These are phyloP conservation scores for Aspergillus costaricaensis DNA, from an alignment of 2,329 filamentous ascomycete genomes.

Conservation along the genomic window DNA sequence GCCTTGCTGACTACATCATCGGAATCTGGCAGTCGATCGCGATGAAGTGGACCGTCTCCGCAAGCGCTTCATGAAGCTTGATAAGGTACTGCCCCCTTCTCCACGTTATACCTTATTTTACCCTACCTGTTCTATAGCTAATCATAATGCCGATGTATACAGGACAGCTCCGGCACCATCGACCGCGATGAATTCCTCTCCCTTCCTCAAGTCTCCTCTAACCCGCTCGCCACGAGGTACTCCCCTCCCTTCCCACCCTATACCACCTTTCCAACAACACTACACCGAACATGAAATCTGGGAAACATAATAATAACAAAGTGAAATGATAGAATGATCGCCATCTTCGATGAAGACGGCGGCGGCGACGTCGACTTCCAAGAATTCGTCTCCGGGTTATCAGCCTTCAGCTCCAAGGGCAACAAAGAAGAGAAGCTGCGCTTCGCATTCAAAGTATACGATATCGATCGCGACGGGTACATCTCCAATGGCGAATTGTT, in stretches of 20 bases:
- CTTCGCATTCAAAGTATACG: constrained; percentile 99
- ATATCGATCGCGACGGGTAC: constrained; percentile 97
- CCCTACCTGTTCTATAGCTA: neutral
- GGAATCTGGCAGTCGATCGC: constrained; percentile 71
- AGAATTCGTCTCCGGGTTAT: constrained; percentile 94
- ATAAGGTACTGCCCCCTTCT: constrained; percentile 66
- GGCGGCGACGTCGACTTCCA: constrained; percentile 98
- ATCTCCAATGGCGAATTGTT: constrained; percentile 99
- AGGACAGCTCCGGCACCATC: constrained; percentile 98
- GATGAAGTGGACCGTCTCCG: constrained; percentile 94
- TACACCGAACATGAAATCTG: neutral
- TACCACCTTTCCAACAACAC: neutral
- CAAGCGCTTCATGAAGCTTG: constrained; percentile 98
- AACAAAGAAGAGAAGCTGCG: constrained; percentile 98
- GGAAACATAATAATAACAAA: neutral
- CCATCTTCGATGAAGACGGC: constrained; percentile 98
- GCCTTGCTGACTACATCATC: neutral
- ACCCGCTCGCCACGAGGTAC: constrained; percentile 91
- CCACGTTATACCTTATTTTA: neutral
- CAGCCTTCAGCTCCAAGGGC: constrained; percentile 94
- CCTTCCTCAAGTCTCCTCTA: constrained; percentile 95
- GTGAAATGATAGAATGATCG: constrained; percentile 78
- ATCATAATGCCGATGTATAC: constrained; percentile 4
- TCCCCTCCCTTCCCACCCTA: constrained; percentile 14
- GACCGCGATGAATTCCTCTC: constrained; percentile 98